Conservation (phyloP, 768 basidiomycete species). For the Pulveroboletus frians region DNA sequence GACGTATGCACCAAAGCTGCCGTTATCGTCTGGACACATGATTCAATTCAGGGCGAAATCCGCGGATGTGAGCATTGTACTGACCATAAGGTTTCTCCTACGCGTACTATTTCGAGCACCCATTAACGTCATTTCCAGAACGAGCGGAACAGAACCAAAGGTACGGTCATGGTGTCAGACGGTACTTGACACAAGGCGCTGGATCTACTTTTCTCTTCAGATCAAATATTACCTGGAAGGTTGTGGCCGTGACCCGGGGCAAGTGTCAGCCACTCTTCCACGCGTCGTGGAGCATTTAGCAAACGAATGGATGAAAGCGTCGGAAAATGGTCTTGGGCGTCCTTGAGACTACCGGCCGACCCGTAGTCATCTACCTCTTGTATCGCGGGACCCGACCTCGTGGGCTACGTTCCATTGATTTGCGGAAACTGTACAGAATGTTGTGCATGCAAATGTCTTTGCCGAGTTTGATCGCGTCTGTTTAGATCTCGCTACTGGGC, state of each 20-base stretch:
- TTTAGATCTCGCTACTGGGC: no score
- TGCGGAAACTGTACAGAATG: background rate
- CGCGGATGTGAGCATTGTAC: slow-evolving; percentile 46
- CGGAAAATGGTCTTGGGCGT: slow-evolving; percentile 42
- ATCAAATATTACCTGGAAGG: slow-evolving; percentile 92
- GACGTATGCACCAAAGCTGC: slow-evolving; percentile 53
- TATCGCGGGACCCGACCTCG: background rate
- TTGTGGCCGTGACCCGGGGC: slow-evolving; percentile 46
- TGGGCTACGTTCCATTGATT: background rate
- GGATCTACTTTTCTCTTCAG: slow-evolving; percentile 26
- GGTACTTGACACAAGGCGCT: background rate
- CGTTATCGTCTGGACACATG: slow-evolving; percentile 80
- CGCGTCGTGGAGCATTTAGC: slow-evolving; percentile 57
- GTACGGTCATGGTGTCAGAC: slow-evolving; percentile 31
- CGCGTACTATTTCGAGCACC: background rate
- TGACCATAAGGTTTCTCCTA: slow-evolving; percentile 60
- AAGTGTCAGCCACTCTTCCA: slow-evolving; percentile 47
- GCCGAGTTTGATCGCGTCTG: background rate
- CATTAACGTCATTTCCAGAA: slow-evolving; percentile 38
- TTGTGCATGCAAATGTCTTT: background rate
- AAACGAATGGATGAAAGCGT: slow-evolving; percentile 63
- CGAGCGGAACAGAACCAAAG: slow-evolving; percentile 90
- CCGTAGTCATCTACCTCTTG: background rate
- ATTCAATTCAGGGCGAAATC: slow-evolving; percentile 62
- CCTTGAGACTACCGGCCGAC: slow-evolving; percentile 17